A percentile compares a stretch with the other conserved stretches of the same genome.
Evolutionary conservation across 345 rosid species (phyloP).

Genomic region (Heritiera littoralis): DNA sequence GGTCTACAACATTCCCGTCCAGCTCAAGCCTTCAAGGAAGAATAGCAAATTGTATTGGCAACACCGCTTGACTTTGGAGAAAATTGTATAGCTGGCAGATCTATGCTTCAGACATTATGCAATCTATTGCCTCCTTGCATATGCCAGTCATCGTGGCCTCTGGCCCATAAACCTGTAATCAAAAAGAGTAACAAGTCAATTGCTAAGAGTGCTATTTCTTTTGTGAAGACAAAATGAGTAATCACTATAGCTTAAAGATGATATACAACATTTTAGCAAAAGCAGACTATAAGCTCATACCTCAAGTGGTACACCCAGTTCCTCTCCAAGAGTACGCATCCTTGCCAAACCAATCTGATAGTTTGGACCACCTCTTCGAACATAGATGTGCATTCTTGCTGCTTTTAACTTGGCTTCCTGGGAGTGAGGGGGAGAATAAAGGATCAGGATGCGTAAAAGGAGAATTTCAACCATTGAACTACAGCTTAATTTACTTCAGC

Average conservation of each 20-base stretch:
- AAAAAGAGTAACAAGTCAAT: background rate
- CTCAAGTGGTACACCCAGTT: slow-evolving; percentile 86
- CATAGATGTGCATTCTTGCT: slow-evolving; percentile 89
- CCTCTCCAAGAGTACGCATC: slow-evolving; percentile 86
- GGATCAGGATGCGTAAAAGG: background rate
- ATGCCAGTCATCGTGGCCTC: slow-evolving; percentile 98
- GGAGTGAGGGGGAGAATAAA: background rate
- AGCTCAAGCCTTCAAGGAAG: background rate
- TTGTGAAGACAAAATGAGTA: background rate
- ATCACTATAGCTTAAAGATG: background rate
- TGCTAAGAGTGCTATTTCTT: background rate
- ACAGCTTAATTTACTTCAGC: background rate
- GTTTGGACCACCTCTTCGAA: slow-evolving; percentile 95
- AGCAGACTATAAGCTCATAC: slow-evolving; percentile 33
- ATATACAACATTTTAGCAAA: background rate
- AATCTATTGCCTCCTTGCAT: slow-evolving; percentile 92
- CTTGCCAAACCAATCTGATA: slow-evolving; percentile 85
- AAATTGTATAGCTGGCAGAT: background rate
- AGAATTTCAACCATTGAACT: background rate
- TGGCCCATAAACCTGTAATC: slow-evolving; percentile 82
- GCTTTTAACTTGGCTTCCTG: slow-evolving; percentile 91
- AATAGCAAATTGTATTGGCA: background rate
- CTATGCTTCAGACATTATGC: slow-evolving; percentile 66
- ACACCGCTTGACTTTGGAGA: background rate
- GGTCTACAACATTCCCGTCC: background rate